Conservation (phyloP, 2,329 filamentous ascomycete genomes). For the Epichloe gansuensis region DNA sequence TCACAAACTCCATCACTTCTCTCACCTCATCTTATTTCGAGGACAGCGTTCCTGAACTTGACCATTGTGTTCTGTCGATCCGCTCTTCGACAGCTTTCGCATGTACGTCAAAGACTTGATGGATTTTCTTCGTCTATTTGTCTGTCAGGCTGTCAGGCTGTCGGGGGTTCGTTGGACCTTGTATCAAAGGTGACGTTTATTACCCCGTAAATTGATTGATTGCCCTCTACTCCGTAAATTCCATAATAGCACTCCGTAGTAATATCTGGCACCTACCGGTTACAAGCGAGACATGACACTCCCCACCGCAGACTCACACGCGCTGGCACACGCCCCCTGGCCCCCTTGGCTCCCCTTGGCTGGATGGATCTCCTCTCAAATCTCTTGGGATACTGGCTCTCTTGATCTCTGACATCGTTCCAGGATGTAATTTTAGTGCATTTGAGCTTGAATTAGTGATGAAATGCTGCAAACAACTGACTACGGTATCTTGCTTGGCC, state of each 20-base stretch:
- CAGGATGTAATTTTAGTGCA: not conserved
- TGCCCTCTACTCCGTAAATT: not conserved
- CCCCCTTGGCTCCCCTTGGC: constrained; percentile 1
- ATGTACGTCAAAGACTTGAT: not conserved
- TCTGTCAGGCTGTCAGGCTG: no score
- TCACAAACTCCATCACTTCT: not conserved
- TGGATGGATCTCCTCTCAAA: not conserved
- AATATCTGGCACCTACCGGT: constrained; percentile 6
- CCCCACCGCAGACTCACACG: constrained; percentile 3
- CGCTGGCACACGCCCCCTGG: constrained; percentile 5
- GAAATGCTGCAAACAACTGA: not conserved
- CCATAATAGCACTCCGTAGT: no score
- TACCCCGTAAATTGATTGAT: not conserved
- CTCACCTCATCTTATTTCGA: no score
- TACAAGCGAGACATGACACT: constrained; percentile 12
- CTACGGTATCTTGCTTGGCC: not conserved
- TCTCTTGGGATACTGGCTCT: constrained; percentile 8
- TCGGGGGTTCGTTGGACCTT: no score
- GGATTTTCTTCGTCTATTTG: no score
- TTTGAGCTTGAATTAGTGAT: not conserved
- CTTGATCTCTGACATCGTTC: not conserved
- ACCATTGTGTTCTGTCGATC: no score
- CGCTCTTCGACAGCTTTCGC: no score
- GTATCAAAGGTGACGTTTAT: no score
- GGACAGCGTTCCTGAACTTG: no score